phyloP scores from a whole-genome alignment of 2,329 filamentous ascomycete species.

The Aspergillus caelatus region DNA sequence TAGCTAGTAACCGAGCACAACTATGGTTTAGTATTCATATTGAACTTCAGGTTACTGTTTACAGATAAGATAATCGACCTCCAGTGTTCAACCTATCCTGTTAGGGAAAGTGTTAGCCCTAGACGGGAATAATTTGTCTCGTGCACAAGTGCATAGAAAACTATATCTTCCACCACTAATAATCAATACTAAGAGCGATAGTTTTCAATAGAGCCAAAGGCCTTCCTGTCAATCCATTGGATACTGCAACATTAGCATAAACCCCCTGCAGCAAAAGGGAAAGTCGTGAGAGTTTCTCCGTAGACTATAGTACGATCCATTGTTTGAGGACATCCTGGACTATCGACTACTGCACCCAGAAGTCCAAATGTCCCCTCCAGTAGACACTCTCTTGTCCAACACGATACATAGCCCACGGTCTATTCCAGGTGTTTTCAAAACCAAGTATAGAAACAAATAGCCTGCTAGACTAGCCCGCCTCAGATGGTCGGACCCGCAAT shows the following conservation, averaged over 20 bases:
- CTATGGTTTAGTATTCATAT: not conserved
- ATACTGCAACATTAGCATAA: not conserved
- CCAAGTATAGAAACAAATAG: not conserved
- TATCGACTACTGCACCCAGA: not conserved
- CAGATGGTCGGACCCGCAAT: not conserved
- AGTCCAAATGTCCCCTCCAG: accelerated
- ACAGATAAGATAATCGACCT: not conserved
- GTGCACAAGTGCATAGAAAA: not conserved
- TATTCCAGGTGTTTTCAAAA: not conserved
- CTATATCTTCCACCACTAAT: not conserved
- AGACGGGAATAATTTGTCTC: not conserved
- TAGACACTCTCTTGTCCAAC: not conserved
- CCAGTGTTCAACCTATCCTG: not conserved
- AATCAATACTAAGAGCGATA: not conserved
- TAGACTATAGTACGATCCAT: not conserved
- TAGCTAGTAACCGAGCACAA: not conserved
- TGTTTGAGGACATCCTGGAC: not conserved
- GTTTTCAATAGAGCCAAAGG: not conserved
- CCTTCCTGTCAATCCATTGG: not conserved
- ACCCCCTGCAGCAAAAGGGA: not conserved
- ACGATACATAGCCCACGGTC: not conserved
- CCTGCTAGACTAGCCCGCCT: not conserved
- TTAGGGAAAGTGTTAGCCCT: not conserved
- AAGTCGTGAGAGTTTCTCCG: not conserved
- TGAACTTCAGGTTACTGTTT: not conserved